A percentile compares a stretch with the other conserved stretches of the same genome.
Conservation (phyloP, 2,329 filamentous ascomycete genomes). For the Paracoccidioides lutzii region DNA sequence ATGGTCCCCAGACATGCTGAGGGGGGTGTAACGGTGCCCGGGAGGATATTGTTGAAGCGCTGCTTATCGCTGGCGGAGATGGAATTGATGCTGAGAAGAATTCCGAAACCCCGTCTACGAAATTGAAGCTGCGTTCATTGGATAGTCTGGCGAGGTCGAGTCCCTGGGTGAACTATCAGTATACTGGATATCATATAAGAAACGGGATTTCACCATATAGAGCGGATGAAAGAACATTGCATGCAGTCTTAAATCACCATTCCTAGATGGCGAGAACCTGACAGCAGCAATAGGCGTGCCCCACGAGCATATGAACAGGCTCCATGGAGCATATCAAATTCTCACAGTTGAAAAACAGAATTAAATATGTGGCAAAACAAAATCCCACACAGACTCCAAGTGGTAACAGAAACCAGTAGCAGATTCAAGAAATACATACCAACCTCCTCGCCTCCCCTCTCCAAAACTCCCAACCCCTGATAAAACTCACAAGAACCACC, state of each 20-base stretch:
- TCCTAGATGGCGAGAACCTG: no score
- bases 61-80: conserved; percentile 3
- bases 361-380: background rate
- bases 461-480: conserved; percentile 71
- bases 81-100: conserved; percentile 33
- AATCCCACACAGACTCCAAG: background rate
- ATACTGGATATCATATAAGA: background rate
- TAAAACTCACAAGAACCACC: conserved; percentile 70
- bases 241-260: no score
- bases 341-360: no score
- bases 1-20: background rate
- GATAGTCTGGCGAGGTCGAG: conserved; percentile 54
- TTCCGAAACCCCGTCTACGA: conserved; percentile 60
- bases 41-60: conserved; percentile 6
- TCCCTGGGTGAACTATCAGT: conserved; percentile 37
- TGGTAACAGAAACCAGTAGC: background rate
- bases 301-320: no score
- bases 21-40: background rate
- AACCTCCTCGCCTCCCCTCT: conserved; percentile 54
- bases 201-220: no score
- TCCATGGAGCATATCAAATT: no score
- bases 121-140: conserved; percentile 50
- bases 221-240: background rate
- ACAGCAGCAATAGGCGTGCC: no score
- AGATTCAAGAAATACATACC: conserved; percentile 31